Evolutionary conservation across 2,329 filamentous ascomycete genomes (phyloP), one percentile per base, ranked within the genome.

Genomic region (Sporothrix brunneoviolacea): DNA sequence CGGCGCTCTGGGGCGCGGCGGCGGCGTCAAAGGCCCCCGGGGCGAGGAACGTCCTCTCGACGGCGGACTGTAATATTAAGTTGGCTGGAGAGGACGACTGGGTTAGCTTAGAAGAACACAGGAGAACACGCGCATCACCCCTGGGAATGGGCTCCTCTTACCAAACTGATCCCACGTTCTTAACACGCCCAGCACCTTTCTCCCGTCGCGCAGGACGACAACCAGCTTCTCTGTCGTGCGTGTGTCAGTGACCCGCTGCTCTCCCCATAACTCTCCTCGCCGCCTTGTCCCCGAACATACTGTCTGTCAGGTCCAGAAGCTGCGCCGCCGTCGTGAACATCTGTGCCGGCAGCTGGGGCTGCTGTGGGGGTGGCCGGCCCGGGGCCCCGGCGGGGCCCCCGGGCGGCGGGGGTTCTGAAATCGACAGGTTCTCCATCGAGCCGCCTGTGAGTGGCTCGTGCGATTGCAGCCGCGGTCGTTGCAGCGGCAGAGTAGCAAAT

Each of bases 251-350:
- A 19, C 16, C n/a, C n/a, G n/a, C 46, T 35, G 12, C 32, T 13
- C 10, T 2, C 15, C 19, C 28, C 10, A 10, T 2, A 2, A 3
- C 8, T 38, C 7, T 19, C 13, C 9, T 38, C n/a, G n/a, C n/a
- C 8, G 13, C 5, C 21, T 7, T 30, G 2, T 18, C 19, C 19
- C 24, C 4, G 13, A n/a, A 61, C 87, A 74, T 82, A 97, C 91
- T 98, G 73, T 98, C 93, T 61, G 93, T 97, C 62, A 98, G 77
- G 67, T 98, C 93, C 53, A 98, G 75, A 53, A 98, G 75, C 73
- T 97, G 93, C 49, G 93, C 91, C 28, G 93, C 93, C 28, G 93
- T 98, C 16, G 93, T 95, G 72, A 98, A 98, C 86, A 97, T 96
- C 74, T 98, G 91, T 53, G 91, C 91, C 13, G 88, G 88, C 35